Percentiles rank a stretch among this genome's conserved stretches.
Evolutionary conservation across 1,284 basidiomycete species (phyloP).

Genomic region (Boletus semigastroideus): DNA sequence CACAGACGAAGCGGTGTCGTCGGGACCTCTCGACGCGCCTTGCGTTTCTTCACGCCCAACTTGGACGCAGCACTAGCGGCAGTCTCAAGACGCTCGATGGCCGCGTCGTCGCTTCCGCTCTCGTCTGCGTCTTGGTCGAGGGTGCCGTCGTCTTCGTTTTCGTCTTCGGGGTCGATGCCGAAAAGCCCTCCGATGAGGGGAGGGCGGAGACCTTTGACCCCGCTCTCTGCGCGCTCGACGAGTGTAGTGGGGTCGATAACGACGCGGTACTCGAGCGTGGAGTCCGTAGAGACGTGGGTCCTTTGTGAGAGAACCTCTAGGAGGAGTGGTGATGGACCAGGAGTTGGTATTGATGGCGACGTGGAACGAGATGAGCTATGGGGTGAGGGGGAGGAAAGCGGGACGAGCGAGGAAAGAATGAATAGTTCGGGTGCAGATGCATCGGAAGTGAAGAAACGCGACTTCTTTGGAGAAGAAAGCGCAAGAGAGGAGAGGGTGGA

Average conservation of each 20-base stretch:
- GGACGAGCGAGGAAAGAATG: constrained; percentile 19
- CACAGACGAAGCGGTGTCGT: constrained; percentile 58
- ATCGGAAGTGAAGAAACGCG: constrained; percentile 6
- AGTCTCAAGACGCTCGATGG: constrained; percentile 34
- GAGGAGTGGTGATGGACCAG: constrained; percentile 35
- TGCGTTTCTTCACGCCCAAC: constrained; percentile 39
- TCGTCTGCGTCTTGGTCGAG: constrained; percentile 31
- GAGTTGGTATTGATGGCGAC: background rate
- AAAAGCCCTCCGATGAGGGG: constrained; percentile 46
- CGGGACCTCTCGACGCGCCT: constrained; percentile 40
- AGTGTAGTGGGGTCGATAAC: constrained; percentile 66
- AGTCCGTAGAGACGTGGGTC: constrained; percentile 65
- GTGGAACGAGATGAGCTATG: constrained; percentile 1
- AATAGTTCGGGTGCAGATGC: constrained; percentile 12
- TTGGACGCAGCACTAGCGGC: constrained; percentile 42
- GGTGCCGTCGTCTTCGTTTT: constrained; percentile 40
- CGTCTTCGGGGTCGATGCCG: constrained; percentile 45
- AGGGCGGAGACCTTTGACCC: constrained; percentile 59
- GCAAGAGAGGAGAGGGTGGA: constrained; percentile 14
- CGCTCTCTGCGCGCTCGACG: constrained; percentile 60
- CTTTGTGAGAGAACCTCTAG: constrained; percentile 46
- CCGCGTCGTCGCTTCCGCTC: constrained; percentile 41
- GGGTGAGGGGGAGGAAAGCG: constrained; percentile 10
- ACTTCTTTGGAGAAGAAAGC: constrained; percentile 20
- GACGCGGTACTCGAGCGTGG: constrained; percentile 68